Evolutionary conservation across 2,329 filamentous ascomycete species (phyloP).

Genomic region (Coniella vitis): DNA sequence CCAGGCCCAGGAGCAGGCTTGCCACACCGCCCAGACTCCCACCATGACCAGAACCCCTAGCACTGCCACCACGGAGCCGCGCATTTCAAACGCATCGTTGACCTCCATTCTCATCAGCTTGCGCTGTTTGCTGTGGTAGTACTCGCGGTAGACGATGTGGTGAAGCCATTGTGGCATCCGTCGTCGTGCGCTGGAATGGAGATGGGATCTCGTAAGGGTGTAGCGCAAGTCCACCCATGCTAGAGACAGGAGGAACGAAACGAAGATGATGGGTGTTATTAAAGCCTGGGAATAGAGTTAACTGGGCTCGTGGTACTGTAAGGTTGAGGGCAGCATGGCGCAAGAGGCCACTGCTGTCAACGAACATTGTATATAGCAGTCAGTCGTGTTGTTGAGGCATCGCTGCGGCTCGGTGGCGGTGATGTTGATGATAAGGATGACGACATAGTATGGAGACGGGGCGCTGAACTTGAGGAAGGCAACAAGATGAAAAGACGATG

Average conservation of each 20-base stretch:
- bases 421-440: conserved; percentile 4
- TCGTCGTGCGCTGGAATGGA: conserved; percentile 25
- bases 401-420: conserved; percentile 6
- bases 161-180: conserved; percentile 35
- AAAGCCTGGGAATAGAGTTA: conserved; percentile 31
- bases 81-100: conserved; percentile 56
- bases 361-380: conserved; percentile 21
- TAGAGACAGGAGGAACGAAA: conserved; percentile 59
- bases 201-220: conserved; percentile 41
- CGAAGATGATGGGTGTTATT: conserved; percentile 57
- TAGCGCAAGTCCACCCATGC: conserved; percentile 53
- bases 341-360: neutral
- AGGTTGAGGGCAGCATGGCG: neutral
- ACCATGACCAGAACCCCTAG: conserved; percentile 33
- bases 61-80: conserved; percentile 44
- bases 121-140: conserved; percentile 51
- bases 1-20: conserved; percentile 17
- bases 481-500: neutral
- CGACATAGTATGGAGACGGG: conserved; percentile 2
- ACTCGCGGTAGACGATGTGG: conserved; percentile 34
- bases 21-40: conserved; percentile 25
- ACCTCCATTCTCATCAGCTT: conserved; percentile 57
- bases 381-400: conserved; percentile 13
- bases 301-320: neutral
- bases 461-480: neutral